These are phyloP conservation scores for Fusarium haematococcum DNA, from an alignment of 2,329 filamentous ascomycete species.

Conservation along the genomic window DNA sequence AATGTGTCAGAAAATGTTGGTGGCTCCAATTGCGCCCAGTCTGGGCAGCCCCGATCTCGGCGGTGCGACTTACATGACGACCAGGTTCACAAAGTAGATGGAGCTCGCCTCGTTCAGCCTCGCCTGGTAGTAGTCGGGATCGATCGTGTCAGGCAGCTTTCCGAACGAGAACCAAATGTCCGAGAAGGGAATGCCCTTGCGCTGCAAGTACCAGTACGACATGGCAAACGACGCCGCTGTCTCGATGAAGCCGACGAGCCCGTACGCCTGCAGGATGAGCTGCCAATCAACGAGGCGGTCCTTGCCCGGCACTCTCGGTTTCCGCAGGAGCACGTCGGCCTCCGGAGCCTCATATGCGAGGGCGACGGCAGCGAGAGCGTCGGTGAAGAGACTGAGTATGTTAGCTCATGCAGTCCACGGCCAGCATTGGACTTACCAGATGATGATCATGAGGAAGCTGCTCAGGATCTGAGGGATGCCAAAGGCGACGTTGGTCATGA, in stretches of 20 bases:
- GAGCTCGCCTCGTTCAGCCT: slow-evolving; percentile 74
- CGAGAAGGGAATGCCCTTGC: slow-evolving; percentile 72
- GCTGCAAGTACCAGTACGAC: slow-evolving; percentile 74
- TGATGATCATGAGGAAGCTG: slow-evolving; percentile 78
- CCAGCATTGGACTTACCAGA: slow-evolving; percentile 58
- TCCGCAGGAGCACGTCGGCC: slow-evolving; percentile 77
- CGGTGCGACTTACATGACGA: slow-evolving; percentile 69
- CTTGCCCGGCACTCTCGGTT: slow-evolving; percentile 74
- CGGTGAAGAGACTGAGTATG: slow-evolving; percentile 74
- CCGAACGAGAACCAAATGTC: slow-evolving; percentile 78
- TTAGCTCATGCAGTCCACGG: not conserved
- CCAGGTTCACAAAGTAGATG: slow-evolving; percentile 84
- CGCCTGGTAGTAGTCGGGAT: slow-evolving; percentile 64
- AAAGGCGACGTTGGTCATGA: slow-evolving; percentile 78
- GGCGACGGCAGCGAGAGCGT: slow-evolving; percentile 78
- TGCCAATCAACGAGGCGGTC: slow-evolving; percentile 80
- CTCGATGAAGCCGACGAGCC: slow-evolving; percentile 74
- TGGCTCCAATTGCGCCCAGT: not conserved
- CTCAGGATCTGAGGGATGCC: slow-evolving; percentile 79
- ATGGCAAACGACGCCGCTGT: slow-evolving; percentile 71
- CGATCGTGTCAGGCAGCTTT: slow-evolving; percentile 59
- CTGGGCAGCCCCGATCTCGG: slow-evolving; percentile 18
- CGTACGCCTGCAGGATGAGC: slow-evolving; percentile 79
- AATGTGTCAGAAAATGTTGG: slow-evolving; percentile 19
- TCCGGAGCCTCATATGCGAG: slow-evolving; percentile 83